phyloP scores from a whole-genome alignment of 2,329 filamentous ascomycete species.

The Nannizziopsis barbatae region DNA sequence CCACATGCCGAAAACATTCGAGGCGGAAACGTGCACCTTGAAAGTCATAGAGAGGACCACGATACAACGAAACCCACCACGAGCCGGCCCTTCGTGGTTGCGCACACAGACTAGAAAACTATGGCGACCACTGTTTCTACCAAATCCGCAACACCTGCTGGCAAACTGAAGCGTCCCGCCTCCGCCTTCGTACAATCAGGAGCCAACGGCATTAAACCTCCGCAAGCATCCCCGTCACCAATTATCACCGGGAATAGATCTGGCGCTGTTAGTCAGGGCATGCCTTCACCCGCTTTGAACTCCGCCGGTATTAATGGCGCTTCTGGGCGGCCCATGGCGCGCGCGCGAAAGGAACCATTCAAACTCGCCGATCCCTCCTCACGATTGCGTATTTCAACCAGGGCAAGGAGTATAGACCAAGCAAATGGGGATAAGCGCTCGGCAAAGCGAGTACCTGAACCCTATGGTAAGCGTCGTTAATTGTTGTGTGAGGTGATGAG shows the following conservation, averaged over 20 bases:
- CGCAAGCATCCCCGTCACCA: slow-evolving; percentile 50
- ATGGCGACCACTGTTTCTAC: slow-evolving; percentile 39
- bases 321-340: slow-evolving; percentile 21
- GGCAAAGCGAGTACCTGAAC: slow-evolving; percentile 34
- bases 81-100: slow-evolving; percentile 2
- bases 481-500: too few relatives aligned
- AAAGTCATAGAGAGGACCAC: background rate
- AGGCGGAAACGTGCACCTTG: background rate
- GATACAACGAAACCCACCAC: background rate
- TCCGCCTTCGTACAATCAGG: slow-evolving; percentile 50
- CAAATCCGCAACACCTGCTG: slow-evolving; percentile 33
- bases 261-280: slow-evolving; percentile 44
- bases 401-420: slow-evolving; percentile 21
- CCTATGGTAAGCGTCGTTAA: slow-evolving; percentile 31
- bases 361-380: slow-evolving; percentile 26
- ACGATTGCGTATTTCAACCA: slow-evolving; percentile 27
- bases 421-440: slow-evolving; percentile 24
- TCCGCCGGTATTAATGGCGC: slow-evolving; percentile 36
- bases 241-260: slow-evolving; percentile 44
- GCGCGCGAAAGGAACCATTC: slow-evolving; percentile 43
- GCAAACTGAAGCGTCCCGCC: slow-evolving; percentile 58
- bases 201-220: slow-evolving; percentile 47
- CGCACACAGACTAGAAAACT: slow-evolving; percentile 15
- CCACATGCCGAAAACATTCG: slow-evolving; percentile 14
- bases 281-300: slow-evolving; percentile 32